Evolutionary conservation across 345 rosid genomes (phyloP).

Genomic region (Lagerstroemia speciosa): DNA sequence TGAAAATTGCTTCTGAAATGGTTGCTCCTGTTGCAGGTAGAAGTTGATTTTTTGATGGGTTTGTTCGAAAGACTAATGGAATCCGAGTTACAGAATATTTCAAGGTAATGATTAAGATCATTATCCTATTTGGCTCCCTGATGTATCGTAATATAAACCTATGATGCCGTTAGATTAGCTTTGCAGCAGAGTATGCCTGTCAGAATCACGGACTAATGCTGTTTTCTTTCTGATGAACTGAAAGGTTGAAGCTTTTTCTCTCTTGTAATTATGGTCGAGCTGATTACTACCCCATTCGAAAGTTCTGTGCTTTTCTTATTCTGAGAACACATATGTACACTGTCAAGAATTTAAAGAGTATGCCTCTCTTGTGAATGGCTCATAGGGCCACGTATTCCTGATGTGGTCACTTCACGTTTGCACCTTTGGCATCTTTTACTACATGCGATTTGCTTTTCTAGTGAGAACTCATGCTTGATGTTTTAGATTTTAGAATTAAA

Average conservation of each 20-base stretch:
- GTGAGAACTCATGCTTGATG: neutral
- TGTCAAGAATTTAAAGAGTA: neutral
- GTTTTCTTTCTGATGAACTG: neutral
- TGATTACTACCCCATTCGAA: neutral
- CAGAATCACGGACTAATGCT: neutral
- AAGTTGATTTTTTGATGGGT: constrained; percentile 58
- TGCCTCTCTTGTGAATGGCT: neutral
- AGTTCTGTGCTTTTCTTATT: neutral
- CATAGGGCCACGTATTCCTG: neutral
- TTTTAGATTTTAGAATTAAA: neutral
- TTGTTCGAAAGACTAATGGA: constrained; percentile 44
- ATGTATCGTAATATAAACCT: neutral
- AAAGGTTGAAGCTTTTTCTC: neutral
- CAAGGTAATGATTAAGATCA: constrained; percentile 23
- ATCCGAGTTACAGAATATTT: constrained; percentile 31
- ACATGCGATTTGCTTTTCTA: neutral
- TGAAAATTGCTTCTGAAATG: neutral
- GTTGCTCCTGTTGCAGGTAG: constrained; percentile 33
- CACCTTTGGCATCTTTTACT: neutral
- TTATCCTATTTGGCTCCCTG: neutral
- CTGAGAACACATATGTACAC: neutral
- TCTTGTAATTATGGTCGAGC: neutral
- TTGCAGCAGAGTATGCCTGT: neutral
- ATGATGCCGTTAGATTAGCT: neutral
- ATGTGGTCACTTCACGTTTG: neutral